Percentiles rank a stretch among this genome's conserved stretches.
These are phyloP conservation scores for Fusarium chaquense DNA, from an alignment of 2,329 filamentous ascomycete species.

Conservation along the genomic window DNA sequence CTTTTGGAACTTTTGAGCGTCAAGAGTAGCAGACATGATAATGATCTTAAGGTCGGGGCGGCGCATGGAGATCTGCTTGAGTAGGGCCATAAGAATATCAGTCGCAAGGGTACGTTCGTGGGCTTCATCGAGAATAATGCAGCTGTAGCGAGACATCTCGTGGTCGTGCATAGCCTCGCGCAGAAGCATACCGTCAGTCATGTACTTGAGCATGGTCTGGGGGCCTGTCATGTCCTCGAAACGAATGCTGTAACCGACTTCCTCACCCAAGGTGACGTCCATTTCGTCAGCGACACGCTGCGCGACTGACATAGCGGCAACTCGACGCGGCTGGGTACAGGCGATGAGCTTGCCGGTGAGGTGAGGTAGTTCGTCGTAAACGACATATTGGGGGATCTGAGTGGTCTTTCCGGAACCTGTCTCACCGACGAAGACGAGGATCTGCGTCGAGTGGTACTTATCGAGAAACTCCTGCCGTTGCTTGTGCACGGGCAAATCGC, in stretches of 20 bases:
- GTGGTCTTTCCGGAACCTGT: slow-evolving; percentile 99
- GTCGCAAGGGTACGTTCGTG: slow-evolving; percentile 98
- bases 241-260: slow-evolving; percentile 98
- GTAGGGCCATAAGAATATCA: slow-evolving; percentile 94
- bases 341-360: slow-evolving; percentile 88
- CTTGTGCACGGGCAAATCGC: slow-evolving; percentile 90
- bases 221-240: slow-evolving; percentile 94
- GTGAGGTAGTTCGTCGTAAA: slow-evolving; percentile 96
- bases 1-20: slow-evolving; percentile 96
- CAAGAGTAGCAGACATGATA: slow-evolving; percentile 98
- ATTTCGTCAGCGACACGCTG: slow-evolving; percentile 98
- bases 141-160: slow-evolving; percentile 90
- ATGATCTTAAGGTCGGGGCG: slow-evolving; percentile 95
- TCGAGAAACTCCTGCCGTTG: slow-evolving; percentile 94
- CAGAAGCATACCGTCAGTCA: slow-evolving; percentile 99
- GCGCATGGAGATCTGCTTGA: slow-evolving; percentile 88
- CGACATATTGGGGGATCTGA: slow-evolving; percentile 97
- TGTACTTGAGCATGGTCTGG: slow-evolving; percentile 96
- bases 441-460: slow-evolving; percentile 93
- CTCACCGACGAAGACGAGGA: slow-evolving; percentile 98
- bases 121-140: slow-evolving; percentile 97
- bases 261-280: slow-evolving; percentile 90
- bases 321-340: slow-evolving; percentile 96
- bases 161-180: slow-evolving; percentile 97
- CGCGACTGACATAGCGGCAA: slow-evolving; percentile 98